Percentiles rank a stretch among this genome's conserved stretches.
Evolutionary conservation across 208 protist genomes (phyloP).

Genomic region (Leishmania major): DNA sequence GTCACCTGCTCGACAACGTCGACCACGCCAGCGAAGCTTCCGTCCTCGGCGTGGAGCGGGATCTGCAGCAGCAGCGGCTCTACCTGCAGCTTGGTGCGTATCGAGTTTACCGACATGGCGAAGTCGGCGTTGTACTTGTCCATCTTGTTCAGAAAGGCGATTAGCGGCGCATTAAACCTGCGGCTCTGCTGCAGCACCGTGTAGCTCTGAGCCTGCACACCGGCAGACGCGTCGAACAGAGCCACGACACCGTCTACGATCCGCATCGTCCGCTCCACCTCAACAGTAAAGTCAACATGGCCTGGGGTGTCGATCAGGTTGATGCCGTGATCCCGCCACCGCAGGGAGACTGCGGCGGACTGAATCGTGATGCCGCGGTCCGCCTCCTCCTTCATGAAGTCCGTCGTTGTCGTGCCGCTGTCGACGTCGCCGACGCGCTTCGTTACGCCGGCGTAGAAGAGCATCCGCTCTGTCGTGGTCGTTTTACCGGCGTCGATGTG

Average conservation of each 20-base stretch:
- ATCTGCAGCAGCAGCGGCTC: slow-evolving; percentile 90
- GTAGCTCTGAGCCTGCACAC: slow-evolving; percentile 94
- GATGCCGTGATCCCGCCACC: slow-evolving; percentile 85
- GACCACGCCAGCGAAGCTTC: slow-evolving; percentile 81
- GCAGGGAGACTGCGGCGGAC: slow-evolving; percentile 92
- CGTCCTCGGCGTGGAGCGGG: slow-evolving; percentile 78
- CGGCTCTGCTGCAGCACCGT: slow-evolving; percentile 89
- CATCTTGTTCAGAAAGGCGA: slow-evolving; percentile 97
- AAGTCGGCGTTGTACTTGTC: slow-evolving; percentile 94
- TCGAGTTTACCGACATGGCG: slow-evolving; percentile 60
- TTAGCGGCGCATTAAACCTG: slow-evolving; percentile 80
- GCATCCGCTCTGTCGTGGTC: slow-evolving; percentile 96
- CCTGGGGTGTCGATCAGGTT: slow-evolving; percentile 98
- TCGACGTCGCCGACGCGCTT: slow-evolving; percentile 94
- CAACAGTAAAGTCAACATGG: slow-evolving; percentile 97
- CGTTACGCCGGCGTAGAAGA: slow-evolving; percentile 90
- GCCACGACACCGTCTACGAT: slow-evolving; percentile 97
- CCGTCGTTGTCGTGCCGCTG: slow-evolving; percentile 95
- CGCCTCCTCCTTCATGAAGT: slow-evolving; percentile 97
- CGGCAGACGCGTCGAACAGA: slow-evolving; percentile 95
- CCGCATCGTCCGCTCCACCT: slow-evolving; percentile 96
- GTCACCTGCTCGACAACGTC: slow-evolving; percentile 84
- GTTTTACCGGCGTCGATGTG: slow-evolving; percentile 97
- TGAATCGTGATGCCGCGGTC: slow-evolving; percentile 97
- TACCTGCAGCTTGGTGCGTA: slow-evolving; percentile 80